Conservation (phyloP, 257 asterid genomes). For the Petunia axillaris region DNA sequence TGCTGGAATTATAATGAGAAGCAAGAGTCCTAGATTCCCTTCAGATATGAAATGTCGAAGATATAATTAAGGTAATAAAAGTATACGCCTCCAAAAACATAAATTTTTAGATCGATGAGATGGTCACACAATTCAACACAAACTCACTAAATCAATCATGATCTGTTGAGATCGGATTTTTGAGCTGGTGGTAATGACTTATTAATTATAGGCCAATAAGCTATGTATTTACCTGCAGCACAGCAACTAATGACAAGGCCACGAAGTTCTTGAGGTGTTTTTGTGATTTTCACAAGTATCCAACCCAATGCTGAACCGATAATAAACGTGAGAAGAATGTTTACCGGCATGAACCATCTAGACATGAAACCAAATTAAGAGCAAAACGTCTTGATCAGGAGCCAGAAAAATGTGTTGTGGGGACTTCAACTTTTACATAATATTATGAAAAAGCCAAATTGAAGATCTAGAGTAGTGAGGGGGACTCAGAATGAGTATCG, state of each 20-base stretch:
- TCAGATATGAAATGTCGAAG: too few relatives aligned
- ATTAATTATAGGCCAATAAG: too few relatives aligned
- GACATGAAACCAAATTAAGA: neutral
- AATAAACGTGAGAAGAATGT: constrained; percentile 34
- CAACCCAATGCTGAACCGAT: constrained; percentile 43
- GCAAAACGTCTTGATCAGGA: neutral
- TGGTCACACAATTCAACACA: constrained; percentile 37
- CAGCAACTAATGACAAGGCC: constrained; percentile 47
- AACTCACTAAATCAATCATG: neutral
- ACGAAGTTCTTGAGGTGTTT: constrained; percentile 34
- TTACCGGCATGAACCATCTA: constrained; percentile 46
- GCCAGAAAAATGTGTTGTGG: neutral
- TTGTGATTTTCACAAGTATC: constrained; percentile 37
- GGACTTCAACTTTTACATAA: too few relatives aligned
- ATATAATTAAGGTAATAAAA: too few relatives aligned
- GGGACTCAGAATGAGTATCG: too few relatives aligned
- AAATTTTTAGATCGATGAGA: too few relatives aligned
- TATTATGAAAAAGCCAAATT: too few relatives aligned
- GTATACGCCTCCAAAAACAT: too few relatives aligned
- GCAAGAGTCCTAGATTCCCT: constrained; percentile 16
- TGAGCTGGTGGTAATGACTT: neutral
- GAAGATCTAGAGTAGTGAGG: too few relatives aligned
- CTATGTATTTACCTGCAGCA: constrained; percentile 39
- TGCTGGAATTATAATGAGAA: constrained; percentile 34
- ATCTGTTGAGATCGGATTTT: neutral